Conservation (phyloP, 805 yeast genomes). For the Komagataella ulmi region DNA sequence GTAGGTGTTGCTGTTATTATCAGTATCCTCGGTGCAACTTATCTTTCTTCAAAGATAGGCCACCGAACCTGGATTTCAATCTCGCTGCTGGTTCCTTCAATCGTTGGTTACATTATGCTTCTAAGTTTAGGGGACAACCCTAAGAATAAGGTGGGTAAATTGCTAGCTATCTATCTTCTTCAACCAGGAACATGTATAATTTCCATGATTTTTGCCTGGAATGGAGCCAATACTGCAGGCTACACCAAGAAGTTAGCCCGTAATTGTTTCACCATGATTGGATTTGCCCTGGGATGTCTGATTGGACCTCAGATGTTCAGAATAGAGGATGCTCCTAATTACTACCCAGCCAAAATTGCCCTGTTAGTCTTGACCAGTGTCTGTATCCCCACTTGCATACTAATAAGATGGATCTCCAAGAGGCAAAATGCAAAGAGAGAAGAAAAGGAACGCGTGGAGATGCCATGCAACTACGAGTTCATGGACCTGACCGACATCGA, state of each 20-base stretch:
- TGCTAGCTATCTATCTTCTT: conserved; percentile 13
- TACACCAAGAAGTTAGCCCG: conserved; percentile 42
- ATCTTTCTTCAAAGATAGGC: conserved; percentile 8
- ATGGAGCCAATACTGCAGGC: conserved; percentile 48
- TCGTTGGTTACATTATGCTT: conserved; percentile 33
- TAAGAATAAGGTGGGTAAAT: conserved; percentile 13
- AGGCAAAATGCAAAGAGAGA: conserved; percentile 34
- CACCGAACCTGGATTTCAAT: conserved; percentile 8
- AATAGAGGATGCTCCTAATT: conserved; percentile 35
- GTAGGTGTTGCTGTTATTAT: conserved; percentile 36
- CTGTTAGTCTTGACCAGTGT: conserved; percentile 35
- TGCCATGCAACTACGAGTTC: conserved; percentile 25
- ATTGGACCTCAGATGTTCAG: conserved; percentile 53
- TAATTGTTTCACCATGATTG: conserved; percentile 41
- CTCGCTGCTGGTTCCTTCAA: conserved; percentile 24
- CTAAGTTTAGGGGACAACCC: conserved; percentile 17
- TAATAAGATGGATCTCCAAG: conserved; percentile 27
- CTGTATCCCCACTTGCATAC: conserved; percentile 26
- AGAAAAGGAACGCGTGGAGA: conserved; percentile 17
- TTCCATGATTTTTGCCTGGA: conserved; percentile 51
- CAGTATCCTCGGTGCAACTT: conserved; percentile 18
- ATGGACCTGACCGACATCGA: conserved; percentile 46
- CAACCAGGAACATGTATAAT: conserved; percentile 12
- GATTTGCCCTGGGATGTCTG: conserved; percentile 40
- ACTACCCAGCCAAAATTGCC: conserved; percentile 42